Evolutionary conservation across 176 grass and related monocot species (phyloP), one percentile per base, ranked within the genome.

Genomic region (Bothriochloa decipiens): DNA sequence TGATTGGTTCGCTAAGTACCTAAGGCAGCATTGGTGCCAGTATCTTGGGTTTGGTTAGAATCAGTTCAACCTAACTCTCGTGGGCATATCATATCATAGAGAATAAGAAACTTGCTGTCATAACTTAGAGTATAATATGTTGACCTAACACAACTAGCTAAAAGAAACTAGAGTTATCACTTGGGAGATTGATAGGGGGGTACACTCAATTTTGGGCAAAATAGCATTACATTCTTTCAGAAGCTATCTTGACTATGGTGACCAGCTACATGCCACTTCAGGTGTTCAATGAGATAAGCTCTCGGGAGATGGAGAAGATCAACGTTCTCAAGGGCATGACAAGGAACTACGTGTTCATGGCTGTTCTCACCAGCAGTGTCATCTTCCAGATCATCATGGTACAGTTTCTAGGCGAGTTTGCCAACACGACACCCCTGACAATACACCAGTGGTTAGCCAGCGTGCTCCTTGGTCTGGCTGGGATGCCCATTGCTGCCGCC

Each of bases 221-320:
- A 43, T 43, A 43, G 11, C 41, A 43, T 43, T 43, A 43, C 41
- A 43, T 43, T 43, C 41, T 11, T 43, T 43, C 9, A 11, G 9
- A 43, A 11, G 8, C 41, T 43, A 11, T 43, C 9, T 43, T 43
- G 11, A 43, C 9, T 43, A 11, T 43, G 41, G 5, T 78, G 33
- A 90, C 45, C 10, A 72, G 0, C 22, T 37, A 26, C 53, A 41
- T 82, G 57, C 72, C 65, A 39, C 26, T 75, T 12, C 83, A 99
- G 93, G 87, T 96, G 35, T 99, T 99, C 90, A 96, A 99, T 86
- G 97, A 99, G 84, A 92, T 99, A 85, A 96, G 89, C 81, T 96
- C 93, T 6, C 83, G 97, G 87, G 97, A 99, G 77, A 99, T 99
- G 90, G 97, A 99, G 82, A 99, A 92, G 84, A 82, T 99, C 64